phyloP scores from a whole-genome alignment of 1,284 basidiomycete genomes.

The Schizophyllum amplum region DNA sequence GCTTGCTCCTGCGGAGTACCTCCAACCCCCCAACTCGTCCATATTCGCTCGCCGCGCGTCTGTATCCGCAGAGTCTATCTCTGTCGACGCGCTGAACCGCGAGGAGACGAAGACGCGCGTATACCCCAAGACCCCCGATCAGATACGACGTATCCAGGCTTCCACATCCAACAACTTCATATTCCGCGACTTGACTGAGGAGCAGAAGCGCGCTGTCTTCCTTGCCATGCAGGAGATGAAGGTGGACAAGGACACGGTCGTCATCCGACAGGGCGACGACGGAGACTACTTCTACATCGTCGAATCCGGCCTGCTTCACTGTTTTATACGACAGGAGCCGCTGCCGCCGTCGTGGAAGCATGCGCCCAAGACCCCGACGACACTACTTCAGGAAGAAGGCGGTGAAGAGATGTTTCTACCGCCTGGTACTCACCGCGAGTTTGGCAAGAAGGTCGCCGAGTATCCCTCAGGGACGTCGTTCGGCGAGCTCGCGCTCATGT shows the following conservation, averaged over 20 bases:
- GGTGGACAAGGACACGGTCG: constrained; percentile 67
- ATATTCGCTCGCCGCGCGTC: constrained; percentile 89
- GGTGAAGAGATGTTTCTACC: constrained; percentile 45
- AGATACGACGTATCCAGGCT: constrained; percentile 80
- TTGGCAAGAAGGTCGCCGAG: constrained; percentile 79
- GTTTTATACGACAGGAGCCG: constrained; percentile 73
- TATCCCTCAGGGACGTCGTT: constrained; percentile 87
- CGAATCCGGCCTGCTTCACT: constrained; percentile 83
- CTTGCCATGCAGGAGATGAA: constrained; percentile 92
- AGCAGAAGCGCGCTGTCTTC: constrained; percentile 89
- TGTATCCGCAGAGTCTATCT: constrained; percentile 95
- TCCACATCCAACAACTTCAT: constrained; percentile 89
- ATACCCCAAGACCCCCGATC: constrained; percentile 79
- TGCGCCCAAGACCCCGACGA: constrained; percentile 15
- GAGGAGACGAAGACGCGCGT: constrained; percentile 29
- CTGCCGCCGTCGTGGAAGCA: constrained; percentile 47
- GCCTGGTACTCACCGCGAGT: constrained; percentile 58
- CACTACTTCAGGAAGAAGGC: not conserved
- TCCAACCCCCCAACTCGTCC: constrained; percentile 60
- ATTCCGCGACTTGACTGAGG: constrained; percentile 94
- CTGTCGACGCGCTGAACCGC: constrained; percentile 63
- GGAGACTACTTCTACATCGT: constrained; percentile 99
- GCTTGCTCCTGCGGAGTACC: constrained; percentile 47
- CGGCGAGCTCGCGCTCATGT: constrained; percentile 97
- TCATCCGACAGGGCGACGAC: constrained; percentile 95